Evolutionary conservation across 2,329 filamentous ascomycete species (phyloP), one percentile per base, ranked within the genome.

Genomic region (Penicillium capsulatum): DNA sequence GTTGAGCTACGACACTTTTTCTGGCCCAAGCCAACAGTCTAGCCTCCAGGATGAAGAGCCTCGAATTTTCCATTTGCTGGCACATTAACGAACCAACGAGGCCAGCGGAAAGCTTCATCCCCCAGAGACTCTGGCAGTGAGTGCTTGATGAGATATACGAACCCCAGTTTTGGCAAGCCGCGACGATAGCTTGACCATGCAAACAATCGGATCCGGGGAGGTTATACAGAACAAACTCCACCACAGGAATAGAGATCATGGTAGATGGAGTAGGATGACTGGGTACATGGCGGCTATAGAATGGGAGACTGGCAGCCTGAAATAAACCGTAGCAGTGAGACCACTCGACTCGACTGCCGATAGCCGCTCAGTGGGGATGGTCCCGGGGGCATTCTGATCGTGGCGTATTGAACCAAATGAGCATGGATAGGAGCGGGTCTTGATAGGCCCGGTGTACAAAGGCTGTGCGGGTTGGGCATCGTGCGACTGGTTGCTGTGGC

Each of bases 1-100:
- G n/a, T n/a, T n/a, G n/a, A n/a, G n/a, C n/a, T n/a, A n/a, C n/a
- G n/a, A n/a, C n/a, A n/a, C n/a, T 48, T 77, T 76, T 55, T 78
- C 75, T 34, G 74, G 48, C 0, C 74, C 74, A 0, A 73, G 72
- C 66, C 72, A 73, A 75, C 65, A 7, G 59, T 63, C 43, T 68
- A 70, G 7, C 73, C 73, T 7, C 66, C 59, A 3, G 72, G 72
- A 55, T 75, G 72, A 3, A 70, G 70, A 1, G 72, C 73, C 37
- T 67, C 65, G 61, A 71, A 67, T 47, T 75, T 75, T 33, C 69
- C 62, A 30, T 69, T 22, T 22, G 9, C 19, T n/a, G n/a, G n/a
- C n/a, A n/a, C n/a, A n/a, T n/a, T n/a, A n/a, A n/a, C n/a, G n/a
- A n/a, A n/a, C n/a, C n/a, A n/a, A n/a, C n/a, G n/a, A n/a, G n/a